A percentile compares a stretch with the other conserved stretches of the same genome.
These are phyloP conservation scores for Remersonia thermophila DNA, from an alignment of 2,329 filamentous ascomycete species.

Conservation along the genomic window DNA sequence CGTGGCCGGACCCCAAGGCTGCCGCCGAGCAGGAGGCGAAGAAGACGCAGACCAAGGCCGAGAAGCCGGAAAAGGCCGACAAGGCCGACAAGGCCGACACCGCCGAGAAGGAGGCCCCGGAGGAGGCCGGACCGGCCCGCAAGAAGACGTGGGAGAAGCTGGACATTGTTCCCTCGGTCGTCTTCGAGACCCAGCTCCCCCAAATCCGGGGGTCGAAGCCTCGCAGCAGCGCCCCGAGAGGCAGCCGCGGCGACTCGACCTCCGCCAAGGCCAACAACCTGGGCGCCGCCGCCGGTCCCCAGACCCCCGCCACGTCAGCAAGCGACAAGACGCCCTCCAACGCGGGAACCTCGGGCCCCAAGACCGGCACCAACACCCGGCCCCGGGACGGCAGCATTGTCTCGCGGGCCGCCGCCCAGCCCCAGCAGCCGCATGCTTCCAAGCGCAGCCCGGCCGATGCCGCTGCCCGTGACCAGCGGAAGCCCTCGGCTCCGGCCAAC, in stretches of 20 bases:
- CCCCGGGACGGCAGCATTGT: slow-evolving; percentile 26
- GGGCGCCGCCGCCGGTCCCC: slow-evolving; percentile 6
- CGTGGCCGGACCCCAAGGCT: slow-evolving; percentile 84
- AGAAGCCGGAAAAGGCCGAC: slow-evolving; percentile 21
- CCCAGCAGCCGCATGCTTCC: slow-evolving; percentile 23
- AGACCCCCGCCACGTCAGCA: slow-evolving; percentile 9
- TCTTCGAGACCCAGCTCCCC: slow-evolving; percentile 73
- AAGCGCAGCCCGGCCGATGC: slow-evolving; percentile 36
- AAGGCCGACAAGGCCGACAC: slow-evolving; percentile 45
- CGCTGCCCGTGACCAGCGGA: slow-evolving; percentile 34
- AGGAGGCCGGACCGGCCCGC: slow-evolving; percentile 38
- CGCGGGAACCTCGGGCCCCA: slow-evolving; percentile 18
- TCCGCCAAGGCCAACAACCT: slow-evolving; percentile 3
- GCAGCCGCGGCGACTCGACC: slow-evolving; percentile 11
- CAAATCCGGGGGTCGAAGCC: slow-evolving; percentile 35
- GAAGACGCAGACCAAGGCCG: slow-evolving; percentile 38
- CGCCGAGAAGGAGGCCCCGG: slow-evolving; percentile 36
- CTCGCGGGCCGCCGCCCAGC: slow-evolving; percentile 25
- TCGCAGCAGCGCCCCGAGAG: slow-evolving; percentile 36
- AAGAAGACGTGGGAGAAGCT: slow-evolving; percentile 65
- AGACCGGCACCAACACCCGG: slow-evolving; percentile 20
- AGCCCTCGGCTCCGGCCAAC: slow-evolving; percentile 23
- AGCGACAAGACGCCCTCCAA: slow-evolving; percentile 27
- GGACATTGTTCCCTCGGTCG: slow-evolving; percentile 67
- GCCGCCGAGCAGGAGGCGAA: slow-evolving; percentile 56